These are phyloP conservation scores for Echinosophora koreensis DNA, from an alignment of 306 rosid genomes.

Conservation along the genomic window DNA sequence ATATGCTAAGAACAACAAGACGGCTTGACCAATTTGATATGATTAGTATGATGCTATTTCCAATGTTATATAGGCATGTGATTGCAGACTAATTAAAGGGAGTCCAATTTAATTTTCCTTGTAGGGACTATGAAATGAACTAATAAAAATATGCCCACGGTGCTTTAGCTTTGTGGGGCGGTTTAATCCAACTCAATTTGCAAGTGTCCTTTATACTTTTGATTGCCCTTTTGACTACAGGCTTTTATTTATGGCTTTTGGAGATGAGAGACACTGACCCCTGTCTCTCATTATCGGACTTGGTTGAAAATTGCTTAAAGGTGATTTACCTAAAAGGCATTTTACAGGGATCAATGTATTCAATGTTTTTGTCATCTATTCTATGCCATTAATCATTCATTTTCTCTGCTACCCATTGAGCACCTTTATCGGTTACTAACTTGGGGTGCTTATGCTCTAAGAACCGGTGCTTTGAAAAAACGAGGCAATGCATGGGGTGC, in stretches of 20 bases:
- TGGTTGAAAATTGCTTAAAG: slow-evolving; percentile 41
- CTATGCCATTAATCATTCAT: background rate
- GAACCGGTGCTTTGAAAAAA: too few relatives aligned
- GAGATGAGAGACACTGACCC: slow-evolving; percentile 55
- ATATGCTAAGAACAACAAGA: slow-evolving; percentile 59
- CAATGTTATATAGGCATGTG: slow-evolving; percentile 72
- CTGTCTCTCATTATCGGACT: slow-evolving; percentile 40
- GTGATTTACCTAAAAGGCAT: slow-evolving; percentile 50
- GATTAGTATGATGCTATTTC: slow-evolving; percentile 73
- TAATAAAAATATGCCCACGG: slow-evolving; percentile 55
- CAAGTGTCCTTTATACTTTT: slow-evolving; percentile 61
- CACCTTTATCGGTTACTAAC: too few relatives aligned
- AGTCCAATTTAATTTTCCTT: slow-evolving; percentile 29
- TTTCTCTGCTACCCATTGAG: slow-evolving; percentile 2
- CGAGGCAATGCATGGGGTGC: too few relatives aligned
- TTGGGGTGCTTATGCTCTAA: too few relatives aligned
- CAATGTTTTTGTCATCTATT: slow-evolving; percentile 24
- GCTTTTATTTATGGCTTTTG: slow-evolving; percentile 60
- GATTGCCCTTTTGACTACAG: slow-evolving; percentile 68
- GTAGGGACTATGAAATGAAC: slow-evolving; percentile 49
- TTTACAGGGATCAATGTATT: background rate
- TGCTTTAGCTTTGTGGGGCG: slow-evolving; percentile 61
- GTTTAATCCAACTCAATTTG: slow-evolving; percentile 62
- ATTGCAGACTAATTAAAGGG: slow-evolving; percentile 53
- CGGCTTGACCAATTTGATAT: slow-evolving; percentile 67